A percentile compares a stretch with the other conserved stretches of the same genome.
These are phyloP conservation scores for Ophiocordyceps robertsii DNA, from an alignment of 2,329 filamentous ascomycete species.

Conservation along the genomic window DNA sequence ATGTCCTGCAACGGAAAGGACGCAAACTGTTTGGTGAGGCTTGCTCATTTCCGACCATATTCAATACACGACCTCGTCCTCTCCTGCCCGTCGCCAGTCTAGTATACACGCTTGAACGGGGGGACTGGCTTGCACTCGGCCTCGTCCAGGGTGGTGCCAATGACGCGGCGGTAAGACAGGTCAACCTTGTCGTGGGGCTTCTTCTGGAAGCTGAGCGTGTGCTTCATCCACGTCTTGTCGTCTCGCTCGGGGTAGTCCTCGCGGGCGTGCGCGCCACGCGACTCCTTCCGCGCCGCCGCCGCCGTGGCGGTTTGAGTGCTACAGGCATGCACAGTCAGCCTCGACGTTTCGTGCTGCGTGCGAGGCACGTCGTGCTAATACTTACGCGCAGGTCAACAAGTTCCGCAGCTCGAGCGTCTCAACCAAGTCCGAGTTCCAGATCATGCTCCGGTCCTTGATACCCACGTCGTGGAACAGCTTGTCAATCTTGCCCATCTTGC, in stretches of 20 bases:
- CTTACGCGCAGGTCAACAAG: conserved; percentile 88
- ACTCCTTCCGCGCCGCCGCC: conserved; percentile 91
- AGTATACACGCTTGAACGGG: conserved; percentile 91
- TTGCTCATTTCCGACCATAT: background rate
- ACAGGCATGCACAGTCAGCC: conserved; percentile 3
- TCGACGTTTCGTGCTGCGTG: no score
- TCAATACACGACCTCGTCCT: background rate
- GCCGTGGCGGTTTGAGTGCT: conserved; percentile 82
- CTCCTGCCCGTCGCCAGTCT: conserved; percentile 18
- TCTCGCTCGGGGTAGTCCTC: conserved; percentile 95
- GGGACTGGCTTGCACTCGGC: conserved; percentile 91
- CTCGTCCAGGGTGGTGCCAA: conserved; percentile 76
- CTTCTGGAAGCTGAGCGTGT: conserved; percentile 95
- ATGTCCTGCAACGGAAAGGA: no score
- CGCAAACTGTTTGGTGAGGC: background rate
- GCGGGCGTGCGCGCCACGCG: conserved; percentile 88
- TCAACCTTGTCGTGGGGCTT: conserved; percentile 77
- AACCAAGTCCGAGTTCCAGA: conserved; percentile 97
- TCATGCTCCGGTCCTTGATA: conserved; percentile 98
- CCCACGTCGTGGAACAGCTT: conserved; percentile 67
- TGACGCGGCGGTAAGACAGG: conserved; percentile 74
- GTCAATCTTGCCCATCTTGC: conserved; percentile 78
- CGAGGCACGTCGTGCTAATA: conserved; percentile 12
- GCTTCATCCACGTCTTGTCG: conserved; percentile 98
- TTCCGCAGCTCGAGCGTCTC: conserved; percentile 95